Evolutionary conservation across 169 alveolate species (phyloP), one percentile per base, ranked within the genome.

Genomic region (Plasmodium berghei): DNA sequence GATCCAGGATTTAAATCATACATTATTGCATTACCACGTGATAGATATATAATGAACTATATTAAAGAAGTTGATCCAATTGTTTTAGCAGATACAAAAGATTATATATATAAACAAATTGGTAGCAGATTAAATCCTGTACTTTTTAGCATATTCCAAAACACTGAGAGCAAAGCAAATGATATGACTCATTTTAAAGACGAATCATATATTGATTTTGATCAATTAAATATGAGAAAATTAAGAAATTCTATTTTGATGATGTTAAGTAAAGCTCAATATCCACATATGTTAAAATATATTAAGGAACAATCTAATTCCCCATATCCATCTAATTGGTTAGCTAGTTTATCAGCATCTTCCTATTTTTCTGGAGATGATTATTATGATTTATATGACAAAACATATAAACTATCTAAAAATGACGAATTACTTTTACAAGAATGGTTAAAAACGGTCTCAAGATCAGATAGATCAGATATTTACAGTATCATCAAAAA

Each of bases 391-490:
- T 61, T 86, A 10, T 86, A 86, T 49, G 66, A 69, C 22, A 55
- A 69, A 20, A 86, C 91, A 6, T 86, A 86, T 73, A 18, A 70
- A 14, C 54, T 55, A n/a, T 46, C 91, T 9, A 86, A 71, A 67
- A 80, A 75, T 52, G 93, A 90, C 54, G 93, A 87, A 52, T 63
- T 87, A 28, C 91, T 93, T 14, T 90, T 94, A 42, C 94, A 92
- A 87, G 92, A 92, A 88, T 94, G 96, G 96, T 91, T 94, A 58
- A 75, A 73, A 61, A 93, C 94, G 1, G 95, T 91, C 75, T 94
- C 96, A 1, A 22, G 89, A 61, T 88, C 94, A 42, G 95, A 92
- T 46, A 72, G 94, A 45, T 54, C 54, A 3, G 93, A 92, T 58
- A 88, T 90, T 48, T 73, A 92, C 69, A 95, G 92, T 18, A 85